Evolutionary conservation across 73 alveolate genomes (phyloP).

Genomic region (Paramecium sonneborni): DNA sequence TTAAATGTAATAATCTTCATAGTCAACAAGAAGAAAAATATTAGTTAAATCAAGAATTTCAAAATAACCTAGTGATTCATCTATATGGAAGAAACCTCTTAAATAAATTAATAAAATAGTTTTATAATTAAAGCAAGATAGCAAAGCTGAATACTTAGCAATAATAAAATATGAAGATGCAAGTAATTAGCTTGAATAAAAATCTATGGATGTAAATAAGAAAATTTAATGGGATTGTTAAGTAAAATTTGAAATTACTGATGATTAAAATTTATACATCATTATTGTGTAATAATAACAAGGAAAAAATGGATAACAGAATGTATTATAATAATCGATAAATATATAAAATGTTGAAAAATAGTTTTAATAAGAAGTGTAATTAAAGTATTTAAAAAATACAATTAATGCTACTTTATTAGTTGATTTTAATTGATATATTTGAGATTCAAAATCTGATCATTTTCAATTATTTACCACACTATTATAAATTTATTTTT

Average conservation of each 20-base stretch:
- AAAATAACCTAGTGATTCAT: slow-evolving; percentile 35
- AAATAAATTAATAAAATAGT: neutral
- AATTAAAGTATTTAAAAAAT: slow-evolving; percentile 13
- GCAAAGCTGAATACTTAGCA: neutral
- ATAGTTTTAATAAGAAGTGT: slow-evolving; percentile 1
- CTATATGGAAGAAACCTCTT: neutral
- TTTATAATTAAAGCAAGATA: neutral
- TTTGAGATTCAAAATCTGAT: too few species aligned
- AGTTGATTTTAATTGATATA: neutral
- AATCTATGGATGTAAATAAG: neutral
- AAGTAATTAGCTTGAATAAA: slow-evolving; percentile 29
- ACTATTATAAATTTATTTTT: too few species aligned
- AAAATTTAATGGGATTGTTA: slow-evolving; percentile 23
- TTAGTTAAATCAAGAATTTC: neutral
- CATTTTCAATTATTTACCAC: neutral
- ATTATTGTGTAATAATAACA: neutral
- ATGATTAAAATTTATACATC: neutral
- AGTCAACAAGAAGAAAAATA: slow-evolving; percentile 20
- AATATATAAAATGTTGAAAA: neutral
- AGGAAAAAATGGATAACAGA: neutral
- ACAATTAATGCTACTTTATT: neutral
- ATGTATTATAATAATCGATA: neutral
- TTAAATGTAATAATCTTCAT: neutral
- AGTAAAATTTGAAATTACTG: neutral
- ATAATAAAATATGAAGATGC: slow-evolving; percentile 31